Conservation (phyloP, 345 rosid species). For the Brassica carinata region DNA sequence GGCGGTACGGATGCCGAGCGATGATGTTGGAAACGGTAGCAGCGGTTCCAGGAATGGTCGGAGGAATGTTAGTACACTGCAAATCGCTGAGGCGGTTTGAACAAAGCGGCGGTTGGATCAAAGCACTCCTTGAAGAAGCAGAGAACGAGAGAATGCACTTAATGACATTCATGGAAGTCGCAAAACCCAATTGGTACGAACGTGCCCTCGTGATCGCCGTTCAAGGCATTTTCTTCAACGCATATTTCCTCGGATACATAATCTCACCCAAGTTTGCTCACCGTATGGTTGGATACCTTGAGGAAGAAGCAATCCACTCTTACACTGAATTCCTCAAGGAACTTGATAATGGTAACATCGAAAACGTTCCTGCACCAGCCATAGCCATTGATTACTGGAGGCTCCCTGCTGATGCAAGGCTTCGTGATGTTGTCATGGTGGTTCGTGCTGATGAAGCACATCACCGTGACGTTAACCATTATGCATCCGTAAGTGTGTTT, state of each 20-base stretch:
- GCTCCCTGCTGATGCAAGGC: constrained; percentile 52
- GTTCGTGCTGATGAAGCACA: constrained; percentile 83
- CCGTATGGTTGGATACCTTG: constrained; percentile 79
- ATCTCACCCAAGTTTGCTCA: constrained; percentile 77
- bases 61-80: constrained; percentile 73
- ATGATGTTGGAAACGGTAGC: constrained; percentile 92
- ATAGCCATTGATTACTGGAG: constrained; percentile 84
- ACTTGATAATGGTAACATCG: constrained; percentile 66
- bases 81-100: constrained; percentile 67
- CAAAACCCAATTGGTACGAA: constrained; percentile 69
- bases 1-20: constrained; percentile 71
- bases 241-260: constrained; percentile 69
- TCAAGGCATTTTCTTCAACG: constrained; percentile 78
- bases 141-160: constrained; percentile 90
- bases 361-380: constrained; percentile 73
- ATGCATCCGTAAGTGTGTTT: constrained; percentile 61
- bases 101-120: constrained; percentile 86
- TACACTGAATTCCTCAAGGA: constrained; percentile 81
- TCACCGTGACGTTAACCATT: constrained; percentile 84
- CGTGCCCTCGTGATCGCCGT: constrained; percentile 66
- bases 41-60: constrained; percentile 84
- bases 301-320: constrained; percentile 85
- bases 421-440: constrained; percentile 72
- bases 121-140: constrained; percentile 72
- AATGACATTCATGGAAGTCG: constrained; percentile 89